Conservation (phyloP, 73 alveolate genomes). For the Paramecium tetraurelia region DNA sequence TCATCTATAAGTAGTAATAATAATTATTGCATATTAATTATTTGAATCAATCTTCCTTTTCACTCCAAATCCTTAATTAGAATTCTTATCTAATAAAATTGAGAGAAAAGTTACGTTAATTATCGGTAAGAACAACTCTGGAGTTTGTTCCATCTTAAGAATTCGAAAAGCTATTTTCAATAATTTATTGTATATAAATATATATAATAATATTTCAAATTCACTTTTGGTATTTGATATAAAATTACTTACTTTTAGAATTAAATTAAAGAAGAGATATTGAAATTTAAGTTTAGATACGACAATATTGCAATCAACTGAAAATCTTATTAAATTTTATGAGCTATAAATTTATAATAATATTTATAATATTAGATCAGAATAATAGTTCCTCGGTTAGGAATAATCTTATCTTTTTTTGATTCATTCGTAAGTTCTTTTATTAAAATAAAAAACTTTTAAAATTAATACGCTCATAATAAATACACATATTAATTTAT, state of each 20-base stretch:
- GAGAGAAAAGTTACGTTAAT: too few species aligned
- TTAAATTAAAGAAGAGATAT: background rate
- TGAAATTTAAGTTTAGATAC: background rate
- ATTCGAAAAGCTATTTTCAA: too few species aligned
- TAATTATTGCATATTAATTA: too few species aligned
- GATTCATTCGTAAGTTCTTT: background rate
- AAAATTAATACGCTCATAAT: background rate
- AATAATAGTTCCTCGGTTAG: background rate
- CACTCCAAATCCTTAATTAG: too few species aligned
- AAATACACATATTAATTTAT: background rate
- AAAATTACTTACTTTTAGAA: too few species aligned
- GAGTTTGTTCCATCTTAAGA: too few species aligned
- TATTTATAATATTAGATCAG: too few species aligned
- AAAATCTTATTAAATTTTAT: too few species aligned
- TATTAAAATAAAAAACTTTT: background rate
- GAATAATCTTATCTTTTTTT: background rate
- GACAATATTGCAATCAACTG: background rate
- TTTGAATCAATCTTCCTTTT: background rate
- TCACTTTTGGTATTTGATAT: background rate
- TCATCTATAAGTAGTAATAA: background rate
- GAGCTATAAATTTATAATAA: background rate
- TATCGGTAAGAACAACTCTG: too few species aligned
- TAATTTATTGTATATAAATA: background rate
- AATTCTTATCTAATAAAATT: background rate
- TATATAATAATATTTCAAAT: too few species aligned